These are phyloP conservation scores for Zalaria obscura DNA, from an alignment of 2,329 filamentous ascomycete genomes.

Conservation along the genomic window DNA sequence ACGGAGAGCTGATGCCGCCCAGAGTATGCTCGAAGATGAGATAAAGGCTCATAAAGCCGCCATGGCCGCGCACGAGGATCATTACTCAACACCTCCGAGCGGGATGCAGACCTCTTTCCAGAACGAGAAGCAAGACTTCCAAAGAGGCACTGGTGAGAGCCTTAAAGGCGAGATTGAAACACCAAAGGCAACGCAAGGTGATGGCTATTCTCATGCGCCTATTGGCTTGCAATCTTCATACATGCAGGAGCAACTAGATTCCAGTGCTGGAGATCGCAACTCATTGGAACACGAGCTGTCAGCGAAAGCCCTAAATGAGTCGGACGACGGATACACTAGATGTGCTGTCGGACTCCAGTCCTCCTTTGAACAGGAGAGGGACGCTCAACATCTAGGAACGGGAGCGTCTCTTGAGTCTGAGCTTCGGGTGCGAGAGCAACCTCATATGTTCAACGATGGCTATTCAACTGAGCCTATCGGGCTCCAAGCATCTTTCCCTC, in stretches of 20 bases:
- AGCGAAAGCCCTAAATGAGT: neutral
- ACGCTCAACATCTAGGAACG: neutral
- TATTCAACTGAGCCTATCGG: constrained; percentile 9
- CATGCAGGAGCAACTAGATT: too few relatives aligned
- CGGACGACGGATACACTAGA: constrained; percentile 1
- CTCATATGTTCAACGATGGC: constrained; percentile 6
- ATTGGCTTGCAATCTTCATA: constrained; percentile 3
- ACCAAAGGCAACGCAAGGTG: neutral
- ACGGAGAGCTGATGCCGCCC: neutral
- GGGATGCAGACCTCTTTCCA: constrained; percentile 7
- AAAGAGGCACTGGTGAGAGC: neutral
- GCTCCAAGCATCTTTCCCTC: constrained; percentile 7
- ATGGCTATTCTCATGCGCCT: constrained; percentile 1
- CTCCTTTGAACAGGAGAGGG: constrained; percentile 3
- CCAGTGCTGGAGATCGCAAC: too few relatives aligned
- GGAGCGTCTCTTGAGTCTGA: constrained; percentile 3
- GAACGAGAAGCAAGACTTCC: constrained; percentile 1
- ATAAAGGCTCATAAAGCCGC: neutral
- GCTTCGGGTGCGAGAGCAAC: constrained; percentile 1
- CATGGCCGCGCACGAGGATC: neutral
- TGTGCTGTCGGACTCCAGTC: neutral
- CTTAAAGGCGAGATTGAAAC: constrained; percentile 3
- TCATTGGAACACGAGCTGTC: neutral
- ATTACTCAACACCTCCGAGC: constrained; percentile 4
- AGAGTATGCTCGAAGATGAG: constrained; percentile 8